A percentile compares a stretch with the other conserved stretches of the same genome.
phyloP scores from a whole-genome alignment of 2,329 filamentous ascomycete species.

The Microdochium paspali region DNA sequence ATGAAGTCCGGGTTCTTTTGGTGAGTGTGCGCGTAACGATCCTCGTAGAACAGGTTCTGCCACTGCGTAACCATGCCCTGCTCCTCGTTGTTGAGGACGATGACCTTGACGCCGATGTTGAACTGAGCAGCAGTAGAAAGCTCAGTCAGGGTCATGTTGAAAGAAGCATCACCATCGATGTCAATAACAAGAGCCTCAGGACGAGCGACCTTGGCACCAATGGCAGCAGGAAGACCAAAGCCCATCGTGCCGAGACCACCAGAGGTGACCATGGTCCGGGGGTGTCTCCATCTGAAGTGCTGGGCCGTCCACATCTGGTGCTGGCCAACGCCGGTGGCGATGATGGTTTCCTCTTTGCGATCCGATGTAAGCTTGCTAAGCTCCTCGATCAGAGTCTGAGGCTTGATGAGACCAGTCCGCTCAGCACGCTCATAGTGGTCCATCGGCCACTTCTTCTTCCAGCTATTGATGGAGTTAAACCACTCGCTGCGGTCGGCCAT shows the following conservation, averaged over 20 bases:
- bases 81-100: slow-evolving; percentile 93
- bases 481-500: slow-evolving; percentile 66
- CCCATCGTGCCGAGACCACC: slow-evolving; percentile 96
- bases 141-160: slow-evolving; percentile 97
- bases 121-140: slow-evolving; percentile 90
- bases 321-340: slow-evolving; percentile 90
- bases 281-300: slow-evolving; percentile 89
- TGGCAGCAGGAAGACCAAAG: slow-evolving; percentile 86
- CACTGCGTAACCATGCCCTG: slow-evolving; percentile 99
- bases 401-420: slow-evolving; percentile 76
- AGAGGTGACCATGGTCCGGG: slow-evolving; percentile 90
- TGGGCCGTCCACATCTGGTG: slow-evolving; percentile 99
- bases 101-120: slow-evolving; percentile 91
- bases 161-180: slow-evolving; percentile 97
- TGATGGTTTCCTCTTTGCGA: slow-evolving; percentile 76
- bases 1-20: slow-evolving; percentile 94
- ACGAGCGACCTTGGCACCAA: slow-evolving; percentile 84
- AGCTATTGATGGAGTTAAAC: slow-evolving; percentile 81
- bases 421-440: slow-evolving; percentile 71
- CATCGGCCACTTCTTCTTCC: slow-evolving; percentile 89
- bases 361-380: slow-evolving; percentile 74
- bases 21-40: slow-evolving; percentile 86
- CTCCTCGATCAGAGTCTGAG: slow-evolving; percentile 84
- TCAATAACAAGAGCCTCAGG: slow-evolving; percentile 81
- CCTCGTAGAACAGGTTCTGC: slow-evolving; percentile 96